Evolutionary conservation across 768 basidiomycete species (phyloP), one percentile per base, ranked within the genome.

Genomic region (Mycena pura): DNA sequence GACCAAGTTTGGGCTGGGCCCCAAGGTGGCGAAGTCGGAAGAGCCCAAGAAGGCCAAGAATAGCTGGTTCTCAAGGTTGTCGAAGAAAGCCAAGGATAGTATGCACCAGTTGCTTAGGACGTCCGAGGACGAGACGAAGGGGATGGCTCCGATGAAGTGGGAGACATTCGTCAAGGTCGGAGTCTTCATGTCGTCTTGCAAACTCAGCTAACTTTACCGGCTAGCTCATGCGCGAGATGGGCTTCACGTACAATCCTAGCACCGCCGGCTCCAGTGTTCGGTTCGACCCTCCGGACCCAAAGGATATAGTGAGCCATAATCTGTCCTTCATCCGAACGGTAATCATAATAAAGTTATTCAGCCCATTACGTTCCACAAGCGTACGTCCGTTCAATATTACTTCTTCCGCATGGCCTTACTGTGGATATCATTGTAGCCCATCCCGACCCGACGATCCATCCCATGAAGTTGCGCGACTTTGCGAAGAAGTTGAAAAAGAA

Each of bases 231-330:
- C 75, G 78, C 34, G 89, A 89, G 45, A 86, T 93, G 84, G 91
- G 91, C 32, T 93, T 93, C 72, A 74, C 75, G 3, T 88, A 87
- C 65, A 86, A 87, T 69, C 88, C 88, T 5, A 86, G 85, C 60
- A 91, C 90, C 3, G 90, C 91, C 19, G 92, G 92, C 3, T 92
- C 91, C 10, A 90, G 90, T 71, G 92, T 93, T 32, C 83, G 91
- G 34, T 93, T 93, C 68, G 86, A 91, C 72, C 91, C 91, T 46
- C 92, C 90, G 17, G 77, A 86, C 66, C 69, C 72, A 40, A 72
- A 67, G 39, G 83, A 84, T 66, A 76, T 69, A 60, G 84, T 84
- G 62, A 72, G 81, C 71, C 25, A 40, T 15, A 8, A 1, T 40
- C 17, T 17, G 19, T 41, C 24, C 27, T 24, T 22, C 2, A 1